Base-by-base conservation (phyloP, 306 rosid species). In the Cajanus cajan region DNA sequence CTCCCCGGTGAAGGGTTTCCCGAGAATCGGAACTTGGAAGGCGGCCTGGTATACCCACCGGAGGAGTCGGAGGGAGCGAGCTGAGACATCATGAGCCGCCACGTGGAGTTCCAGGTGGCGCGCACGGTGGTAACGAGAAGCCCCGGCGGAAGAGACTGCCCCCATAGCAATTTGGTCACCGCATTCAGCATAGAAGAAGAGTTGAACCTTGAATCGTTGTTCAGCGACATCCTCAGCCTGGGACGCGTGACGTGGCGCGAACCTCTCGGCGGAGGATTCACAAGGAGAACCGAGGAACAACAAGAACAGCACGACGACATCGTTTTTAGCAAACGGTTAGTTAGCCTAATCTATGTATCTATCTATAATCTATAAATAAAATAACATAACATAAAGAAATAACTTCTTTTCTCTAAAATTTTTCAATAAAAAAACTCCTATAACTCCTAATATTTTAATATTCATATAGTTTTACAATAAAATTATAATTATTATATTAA, bases 61-160 rank as follows among this genome's bases (percentile, higher is more conserved):
- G 97, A 66, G 34, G 89, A 37, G 28, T 94, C 98, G 19, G 98
- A 88, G 52, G 98, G 97, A 62, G 97, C 97, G n/a, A 94, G 97
- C 85, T 91, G 97, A 21, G 88, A 80, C 98, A 94, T 92, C 98
- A 94, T 90, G 51, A 94, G 72, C 25, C 79, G 91, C 98, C 98
- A 95, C 71, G 96, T 79, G 88, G 94, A 55, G 80, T 84, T 82
- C 98, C 98, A 95, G 3, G 91, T 84, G 9, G 92, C 62, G 55
- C 98, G 98, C 58, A 86, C 98, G 75, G 94, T 87, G 86, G 96
- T 57, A 71, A 95, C 74, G 48, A 95, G 86, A 43, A 95, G 85
- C 15, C 91, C 94, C 2, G 98, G 97, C 0, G 98, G 98, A 12
- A 95, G 91, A 0, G 97, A 88, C 11, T 87, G 87, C 2, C 98